Base-by-base conservation (phyloP, 768 basidiomycete species). In the Gyrodon lividus region DNA sequence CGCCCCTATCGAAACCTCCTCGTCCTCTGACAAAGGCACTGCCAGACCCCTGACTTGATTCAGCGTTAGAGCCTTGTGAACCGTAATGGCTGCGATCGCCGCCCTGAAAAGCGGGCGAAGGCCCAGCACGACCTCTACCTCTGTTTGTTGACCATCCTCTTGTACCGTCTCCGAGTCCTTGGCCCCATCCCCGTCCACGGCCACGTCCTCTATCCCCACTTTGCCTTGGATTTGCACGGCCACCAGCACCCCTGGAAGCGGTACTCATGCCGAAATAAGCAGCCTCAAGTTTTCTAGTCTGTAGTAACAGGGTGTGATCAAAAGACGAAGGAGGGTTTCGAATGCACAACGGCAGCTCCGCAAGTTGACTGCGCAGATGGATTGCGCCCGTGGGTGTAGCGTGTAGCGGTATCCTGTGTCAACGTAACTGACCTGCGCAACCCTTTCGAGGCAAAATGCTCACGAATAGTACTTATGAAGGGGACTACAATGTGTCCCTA, bases 31-130 rank as follows among this genome's bases (percentile, higher is more conserved):
- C 54, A 55, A 6, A n/a, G 13, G 14, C 1, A 13, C 30, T 8
- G 34, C 28, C 9, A 26, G 59, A 59, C n/a, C 62, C 56, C 6
- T 61, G 55, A 13, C 68, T 70, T 28, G 68, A 65, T 10, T 64
- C 60, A 34, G 65, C 59, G 13, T 31, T 37, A 26, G 41, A 52
- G 34, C 55, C 56, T 6, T 51, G 53, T 30, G 67, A 50, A 14
- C 65, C 62, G 20, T 60, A 47, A 14, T 66, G 62, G 38, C 66
- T 67, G n/a, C 51, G 39, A 33, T 49, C 56, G 38, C 60, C 59
- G 16, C 69, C 41, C 16, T 26, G 41, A 28, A 7, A 43, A 14
- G 9, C 16, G 16, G 13, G 12, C 14, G 22, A 16, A 16, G 22
- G 4, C 14, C 3, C 12, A 20, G 7, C 47, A 24, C 45, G 9